Conservation (phyloP, 1,139 yeast species). For the Blastobotrys malaysiensis region DNA sequence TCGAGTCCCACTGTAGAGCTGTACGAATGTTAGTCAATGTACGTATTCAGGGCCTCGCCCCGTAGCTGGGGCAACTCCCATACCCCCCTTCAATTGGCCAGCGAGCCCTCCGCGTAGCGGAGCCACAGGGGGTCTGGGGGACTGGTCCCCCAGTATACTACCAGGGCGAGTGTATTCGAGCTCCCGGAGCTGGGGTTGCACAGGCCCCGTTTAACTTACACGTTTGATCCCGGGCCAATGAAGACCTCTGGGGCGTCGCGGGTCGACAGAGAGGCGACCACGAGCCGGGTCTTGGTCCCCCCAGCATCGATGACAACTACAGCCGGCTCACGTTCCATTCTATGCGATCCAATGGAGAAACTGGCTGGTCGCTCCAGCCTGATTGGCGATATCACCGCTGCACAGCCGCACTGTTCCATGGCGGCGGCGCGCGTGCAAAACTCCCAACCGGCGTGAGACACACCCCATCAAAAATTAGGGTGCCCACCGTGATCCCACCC, state of each 20-base stretch:
- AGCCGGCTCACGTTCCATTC: constrained; percentile 1
- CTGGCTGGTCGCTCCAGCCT: neutral
- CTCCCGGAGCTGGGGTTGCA: neutral
- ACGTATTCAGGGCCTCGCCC: too few species aligned
- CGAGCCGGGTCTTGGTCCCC: constrained; percentile 13
- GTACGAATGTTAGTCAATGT: neutral
- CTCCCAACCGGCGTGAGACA: neutral
- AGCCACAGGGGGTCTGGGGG: too few species aligned
- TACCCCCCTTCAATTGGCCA: constrained; percentile 6
- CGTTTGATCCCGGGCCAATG: neutral
- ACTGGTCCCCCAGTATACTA: too few species aligned
- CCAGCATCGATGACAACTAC: constrained; percentile 12
- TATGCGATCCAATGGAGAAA: neutral
- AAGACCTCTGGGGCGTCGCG: neutral
- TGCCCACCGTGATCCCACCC: neutral
- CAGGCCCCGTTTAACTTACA: neutral
- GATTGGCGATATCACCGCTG: neutral
- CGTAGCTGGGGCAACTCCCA: constrained; percentile 8
- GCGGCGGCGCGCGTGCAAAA: neutral
- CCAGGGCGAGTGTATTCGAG: too few species aligned
- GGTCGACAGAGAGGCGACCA: constrained; percentile 1
- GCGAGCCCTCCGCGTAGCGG: too few species aligned
- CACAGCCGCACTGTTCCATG: neutral
- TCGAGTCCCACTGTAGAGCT: constrained; percentile 10
- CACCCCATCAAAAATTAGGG: neutral